Percentiles rank a stretch among this genome's conserved stretches.
Evolutionary conservation across 2,329 filamentous ascomycete genomes (phyloP).

Genomic region (Aspergillus amoenus): DNA sequence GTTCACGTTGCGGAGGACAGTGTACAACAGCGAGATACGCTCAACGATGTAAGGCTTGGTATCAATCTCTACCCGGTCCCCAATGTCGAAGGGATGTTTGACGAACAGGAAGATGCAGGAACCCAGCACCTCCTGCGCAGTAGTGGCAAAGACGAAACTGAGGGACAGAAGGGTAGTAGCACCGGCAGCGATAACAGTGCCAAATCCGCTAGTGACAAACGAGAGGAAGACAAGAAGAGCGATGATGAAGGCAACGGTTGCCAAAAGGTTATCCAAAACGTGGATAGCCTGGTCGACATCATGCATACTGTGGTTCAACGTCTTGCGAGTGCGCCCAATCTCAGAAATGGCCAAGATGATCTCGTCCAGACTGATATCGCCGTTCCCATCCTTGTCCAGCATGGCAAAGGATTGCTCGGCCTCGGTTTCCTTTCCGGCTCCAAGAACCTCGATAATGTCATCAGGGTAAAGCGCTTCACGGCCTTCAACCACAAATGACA

Average conservation of each 20-base stretch:
- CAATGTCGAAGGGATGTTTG: conserved; percentile 96
- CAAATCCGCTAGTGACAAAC: conserved; percentile 84
- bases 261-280: conserved; percentile 82
- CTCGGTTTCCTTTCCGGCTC: conserved; percentile 68
- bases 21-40: conserved; percentile 90
- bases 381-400: conserved; percentile 85
- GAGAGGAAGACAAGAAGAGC: conserved; percentile 84
- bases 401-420: conserved; percentile 81
- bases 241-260: conserved; percentile 76
- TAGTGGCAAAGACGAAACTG: conserved; percentile 94
- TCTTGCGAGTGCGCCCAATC: conserved; percentile 80
- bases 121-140: conserved; percentile 91
- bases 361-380: conserved; percentile 91
- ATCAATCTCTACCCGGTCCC: conserved; percentile 83
- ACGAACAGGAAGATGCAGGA: conserved; percentile 98
- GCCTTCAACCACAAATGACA: conserved; percentile 94
- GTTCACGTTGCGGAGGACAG: conserved; percentile 80
- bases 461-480: conserved; percentile 75
- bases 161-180: conserved; percentile 89
- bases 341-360: conserved; percentile 87
- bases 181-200: conserved; percentile 81
- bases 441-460: conserved; percentile 86
- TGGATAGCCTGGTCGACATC: conserved; percentile 93
- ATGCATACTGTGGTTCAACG: conserved; percentile 90
- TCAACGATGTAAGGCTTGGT: conserved; percentile 75